Conservation (phyloP, 306 rosid genomes). For the Quercus robur region DNA sequence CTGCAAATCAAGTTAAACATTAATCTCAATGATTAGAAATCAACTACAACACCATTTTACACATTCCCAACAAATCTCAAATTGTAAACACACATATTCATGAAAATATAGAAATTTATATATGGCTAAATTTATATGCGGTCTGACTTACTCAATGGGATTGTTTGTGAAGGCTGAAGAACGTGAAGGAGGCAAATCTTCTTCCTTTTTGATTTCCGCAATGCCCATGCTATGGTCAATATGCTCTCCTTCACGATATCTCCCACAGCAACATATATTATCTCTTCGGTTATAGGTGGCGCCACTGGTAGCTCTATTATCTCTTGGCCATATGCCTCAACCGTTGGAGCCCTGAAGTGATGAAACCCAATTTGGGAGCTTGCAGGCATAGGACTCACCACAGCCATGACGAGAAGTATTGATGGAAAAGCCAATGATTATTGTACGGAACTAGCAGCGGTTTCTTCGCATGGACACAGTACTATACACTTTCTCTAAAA, state of each 20-base stretch:
- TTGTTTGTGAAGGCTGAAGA: slow-evolving; percentile 59
- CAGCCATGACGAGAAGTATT: slow-evolving; percentile 36
- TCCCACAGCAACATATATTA: slow-evolving; percentile 66
- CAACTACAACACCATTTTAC: no score
- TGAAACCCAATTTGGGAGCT: no score
- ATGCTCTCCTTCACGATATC: slow-evolving; percentile 59
- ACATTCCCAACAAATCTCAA: no score
- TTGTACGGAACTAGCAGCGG: neutral
- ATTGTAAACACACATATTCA: no score
- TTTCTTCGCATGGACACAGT: no score
- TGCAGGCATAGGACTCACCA: slow-evolving; percentile 11
- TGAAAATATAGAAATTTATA: no score
- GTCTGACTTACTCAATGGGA: slow-evolving; percentile 59
- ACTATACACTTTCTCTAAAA: no score
- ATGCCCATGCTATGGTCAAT: slow-evolving; percentile 56
- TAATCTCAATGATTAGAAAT: no score
- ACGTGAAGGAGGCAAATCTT: slow-evolving; percentile 64
- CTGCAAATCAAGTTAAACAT: no score
- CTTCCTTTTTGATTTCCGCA: slow-evolving; percentile 72
- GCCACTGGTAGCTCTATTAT: no score
- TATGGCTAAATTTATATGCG: no score
- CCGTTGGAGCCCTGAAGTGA: slow-evolving; percentile 3
- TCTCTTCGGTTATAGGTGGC: slow-evolving; percentile 39
- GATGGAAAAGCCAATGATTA: slow-evolving; percentile 5
- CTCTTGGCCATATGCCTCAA: neutral